Conservation (phyloP, 2,329 filamentous ascomycete species). For the Scortechinia acanthostroma region DNA sequence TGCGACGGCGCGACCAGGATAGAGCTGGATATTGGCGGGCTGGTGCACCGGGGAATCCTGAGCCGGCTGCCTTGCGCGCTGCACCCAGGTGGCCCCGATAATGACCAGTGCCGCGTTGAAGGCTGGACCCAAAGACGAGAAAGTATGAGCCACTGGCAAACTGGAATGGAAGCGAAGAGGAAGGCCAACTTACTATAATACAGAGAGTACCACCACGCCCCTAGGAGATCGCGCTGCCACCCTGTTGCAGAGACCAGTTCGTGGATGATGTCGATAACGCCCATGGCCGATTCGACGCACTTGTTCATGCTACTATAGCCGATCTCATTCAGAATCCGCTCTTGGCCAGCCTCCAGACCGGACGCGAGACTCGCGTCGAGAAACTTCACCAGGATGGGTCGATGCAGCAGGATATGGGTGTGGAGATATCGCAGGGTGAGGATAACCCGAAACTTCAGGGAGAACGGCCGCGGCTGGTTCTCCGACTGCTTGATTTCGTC, state of each 20-base stretch:
- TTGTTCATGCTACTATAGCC: conserved; percentile 10
- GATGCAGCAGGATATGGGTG: conserved; percentile 27
- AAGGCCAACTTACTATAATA: conserved; percentile 20
- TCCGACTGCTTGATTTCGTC: conserved; percentile 7
- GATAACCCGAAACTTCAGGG: conserved; percentile 22
- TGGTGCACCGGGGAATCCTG: too few species aligned
- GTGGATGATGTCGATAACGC: conserved; percentile 20
- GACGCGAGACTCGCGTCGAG: conserved; percentile 13
- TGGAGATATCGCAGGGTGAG: conserved; percentile 31
- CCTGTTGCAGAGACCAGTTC: conserved; percentile 11
- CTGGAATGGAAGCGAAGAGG: conserved; percentile 8
- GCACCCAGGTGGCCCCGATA: not conserved
- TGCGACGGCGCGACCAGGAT: not conserved
- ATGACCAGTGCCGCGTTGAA: conserved; percentile 3
- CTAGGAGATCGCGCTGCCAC: conserved; percentile 14
- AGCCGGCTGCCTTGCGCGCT: too few species aligned
- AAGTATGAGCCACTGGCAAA: conserved; percentile 5
- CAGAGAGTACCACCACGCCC: conserved; percentile 29
- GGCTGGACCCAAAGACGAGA: not conserved
- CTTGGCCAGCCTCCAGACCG: conserved; percentile 7
- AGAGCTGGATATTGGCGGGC: too few species aligned
- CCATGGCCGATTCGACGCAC: conserved; percentile 17
- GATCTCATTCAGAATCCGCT: conserved; percentile 11
- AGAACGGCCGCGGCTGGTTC: not conserved
- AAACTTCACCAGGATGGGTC: conserved; percentile 27